Base-by-base conservation (phyloP, 2,329 filamentous ascomycete genomes). In the Lecanicillium sp. region DNA sequence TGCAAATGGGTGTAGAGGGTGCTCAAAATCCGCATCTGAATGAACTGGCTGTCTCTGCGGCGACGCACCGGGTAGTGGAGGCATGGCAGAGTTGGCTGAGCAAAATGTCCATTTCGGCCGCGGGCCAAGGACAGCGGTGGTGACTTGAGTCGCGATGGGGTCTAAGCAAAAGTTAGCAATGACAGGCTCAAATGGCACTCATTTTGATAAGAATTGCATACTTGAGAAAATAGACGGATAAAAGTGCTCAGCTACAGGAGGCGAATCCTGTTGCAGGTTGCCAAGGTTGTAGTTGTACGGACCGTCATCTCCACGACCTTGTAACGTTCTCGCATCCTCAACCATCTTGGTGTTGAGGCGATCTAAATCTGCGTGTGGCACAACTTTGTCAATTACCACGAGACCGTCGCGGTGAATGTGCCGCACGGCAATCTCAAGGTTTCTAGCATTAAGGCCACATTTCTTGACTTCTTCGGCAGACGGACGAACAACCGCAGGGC, bases 251-350 rank as follows among this genome's bases (percentile, higher is more conserved):
- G 58, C 54, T 0, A 69, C 65, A 3, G 73, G 65, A 0, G 72
- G 73, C 0, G 76, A 63, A 45, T 79, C 75, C 50, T 80, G 77
- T 44, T 80, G 75, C 25, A 79, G 60, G 45, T 79, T 81, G 2
- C 71, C 73, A 34, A 67, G 67, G 48, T 80, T 79, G 50, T 80
- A 80, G 47, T 80, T 80, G 60, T 70, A 81, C 0, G 73, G 73
- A 1, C 69, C 67, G 13, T 73, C 63, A 15, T 76, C 65, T 2
- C 73, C 73, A 22, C 62, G 57, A 1, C 58, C 60, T 41, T 73
- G 70, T 3, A 81, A 59, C 4, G 54, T 49, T 3, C 60, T 61
- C 2, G 76, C 75, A 51, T 82, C 77, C 33, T 70, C 27, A 1
- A 74, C 63, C 77, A 82, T 82, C 45, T 70, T 73, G 33, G 48